Evolutionary conservation across 257 asterid species (phyloP).

Genomic region (Salvia miltiorrhiza): DNA sequence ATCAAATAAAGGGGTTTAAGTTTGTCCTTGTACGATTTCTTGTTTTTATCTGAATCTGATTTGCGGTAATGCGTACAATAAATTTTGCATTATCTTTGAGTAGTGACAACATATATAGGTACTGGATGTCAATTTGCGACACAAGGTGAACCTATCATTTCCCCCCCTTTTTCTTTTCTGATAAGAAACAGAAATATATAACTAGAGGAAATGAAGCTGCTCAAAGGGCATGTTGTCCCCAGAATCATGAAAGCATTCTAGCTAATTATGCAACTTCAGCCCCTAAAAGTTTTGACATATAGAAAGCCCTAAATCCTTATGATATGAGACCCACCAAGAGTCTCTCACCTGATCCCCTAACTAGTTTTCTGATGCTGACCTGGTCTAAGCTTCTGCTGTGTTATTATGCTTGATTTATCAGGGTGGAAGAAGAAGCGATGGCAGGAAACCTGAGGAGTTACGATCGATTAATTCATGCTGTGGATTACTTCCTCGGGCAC

Average conservation of each 20-base stretch:
- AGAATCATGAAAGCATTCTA: not conserved
- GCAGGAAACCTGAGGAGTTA: slow-evolving; percentile 73
- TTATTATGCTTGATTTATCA: slow-evolving; percentile 26
- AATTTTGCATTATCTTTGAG: slow-evolving; percentile 10
- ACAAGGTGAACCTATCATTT: slow-evolving; percentile 6
- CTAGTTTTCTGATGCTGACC: too few relatives aligned
- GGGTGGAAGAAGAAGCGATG: slow-evolving; percentile 97
- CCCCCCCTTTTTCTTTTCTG: not conserved
- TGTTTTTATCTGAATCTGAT: not conserved
- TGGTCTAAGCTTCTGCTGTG: slow-evolving; percentile 12
- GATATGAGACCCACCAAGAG: not conserved
- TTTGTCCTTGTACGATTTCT: slow-evolving; percentile 12
- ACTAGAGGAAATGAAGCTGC: not conserved
- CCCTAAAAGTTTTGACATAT: not conserved
- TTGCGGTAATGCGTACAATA: not conserved
- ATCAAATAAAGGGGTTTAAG: slow-evolving; percentile 8
- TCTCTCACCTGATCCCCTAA: not conserved
- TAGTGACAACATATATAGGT: not conserved
- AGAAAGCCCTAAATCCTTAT: not conserved
- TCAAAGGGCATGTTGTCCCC: not conserved
- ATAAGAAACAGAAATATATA: not conserved
- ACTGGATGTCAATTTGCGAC: not conserved
- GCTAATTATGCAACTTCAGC: not conserved
- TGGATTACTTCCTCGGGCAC: slow-evolving; percentile 96
- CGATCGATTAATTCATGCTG: slow-evolving; percentile 73